These are phyloP conservation scores for Cucumis sativus DNA, from an alignment of 306 rosid species.

Conservation along the genomic window Cucumber_9930_V3 NC_026657.2:24304001-24304500, in stretches of 20 bases:
- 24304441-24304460: not conserved
- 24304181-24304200: not conserved
- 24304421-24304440: not conserved
- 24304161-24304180: not conserved
- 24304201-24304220: not conserved
- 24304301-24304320: conserved; percentile 59
- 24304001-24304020: no score
- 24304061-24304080: not conserved
- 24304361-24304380: conserved; percentile 5
- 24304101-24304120: not conserved
- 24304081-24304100: not conserved
- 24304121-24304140: not conserved
- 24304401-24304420: not conserved
- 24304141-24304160: not conserved
- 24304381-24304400: conserved; percentile 3
- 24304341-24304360: conserved; percentile 6
- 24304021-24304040: not conserved
- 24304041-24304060: not conserved
- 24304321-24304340: conserved; percentile 85
- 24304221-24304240: not conserved
- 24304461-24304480: not conserved
- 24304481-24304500: not conserved
- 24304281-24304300: conserved; percentile 63
- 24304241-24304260: not conserved
- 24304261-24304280: conserved; percentile 33